Base-by-base conservation (phyloP, 257 asterid species). In the Solanum ahanhuiri region DNA sequence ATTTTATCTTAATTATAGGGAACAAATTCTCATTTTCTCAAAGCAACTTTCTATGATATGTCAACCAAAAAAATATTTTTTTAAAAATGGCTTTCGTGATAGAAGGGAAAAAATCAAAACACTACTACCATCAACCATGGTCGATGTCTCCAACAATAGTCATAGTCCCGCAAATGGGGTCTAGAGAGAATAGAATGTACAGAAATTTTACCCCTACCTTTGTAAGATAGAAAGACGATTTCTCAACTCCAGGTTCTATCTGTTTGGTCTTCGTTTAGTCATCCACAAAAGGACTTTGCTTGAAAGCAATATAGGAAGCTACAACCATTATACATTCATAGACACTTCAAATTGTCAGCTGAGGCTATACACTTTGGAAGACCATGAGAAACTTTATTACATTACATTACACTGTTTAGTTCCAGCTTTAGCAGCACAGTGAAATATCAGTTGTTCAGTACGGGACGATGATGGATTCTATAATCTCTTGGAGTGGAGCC, bases 401-500 rank as follows among this genome's bases (percentile, higher is more conserved):
- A 83, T 64, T 83, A 83, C 60, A 83, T 83, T 57, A 64, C 12
- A 18, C 76, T 64, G 64, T 23, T 64, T 63, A n/a, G 66, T 83
- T 83, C 18, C 35, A 83, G 86, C 23, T 64, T 83, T n/a, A 64
- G 58, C 73, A 35, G 63, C 58, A 83, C 48, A 15, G 41, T 17
- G 31, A 39, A 23, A 37, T 34, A 83, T 25, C 76, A 15, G 37
- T 85, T n/a, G 25, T 86, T 90, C 89, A 95, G 82, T 91, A 92
- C n/a, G 97, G 97, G 81, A 94, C 94, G 48, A 89, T 67, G 45
- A 95, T 92, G 75, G 97, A 92, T 86, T 95, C 96, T 83, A 95
- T 91, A 86, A 94, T 95, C 89, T 95, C 98, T 85, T 94, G 95
- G 70, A 95, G 94, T 14, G 98, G 98, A 86, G 98, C 97, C 75